A percentile compares a stretch with the other conserved stretches of the same genome.
Evolutionary conservation across 345 rosid genomes (phyloP).

Genomic region (Dovyalis caffra): DNA sequence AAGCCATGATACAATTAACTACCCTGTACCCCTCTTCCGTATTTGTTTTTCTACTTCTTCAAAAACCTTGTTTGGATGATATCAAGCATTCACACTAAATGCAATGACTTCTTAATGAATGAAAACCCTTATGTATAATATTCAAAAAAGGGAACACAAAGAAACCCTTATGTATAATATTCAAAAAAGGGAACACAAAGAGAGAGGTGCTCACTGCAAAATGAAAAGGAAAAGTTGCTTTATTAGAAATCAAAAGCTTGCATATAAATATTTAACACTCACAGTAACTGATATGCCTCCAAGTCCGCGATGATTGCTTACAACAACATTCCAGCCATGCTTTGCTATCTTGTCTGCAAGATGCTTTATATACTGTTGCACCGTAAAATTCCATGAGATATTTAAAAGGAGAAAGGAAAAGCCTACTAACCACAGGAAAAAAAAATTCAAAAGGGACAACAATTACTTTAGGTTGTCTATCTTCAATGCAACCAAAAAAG

Average conservation of each 20-base stretch:
- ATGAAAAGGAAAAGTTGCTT: not conserved
- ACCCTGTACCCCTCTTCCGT: too few species aligned
- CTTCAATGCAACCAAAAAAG: too few species aligned
- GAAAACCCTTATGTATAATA: not conserved
- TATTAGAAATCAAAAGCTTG: not conserved
- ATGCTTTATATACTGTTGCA: constrained; percentile 38
- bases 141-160: not conserved
- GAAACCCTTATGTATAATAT: not conserved
- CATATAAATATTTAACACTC: constrained; percentile 20
- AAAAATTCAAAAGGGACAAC: not conserved
- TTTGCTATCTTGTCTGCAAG: constrained; percentile 31
- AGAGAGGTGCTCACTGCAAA: not conserved
- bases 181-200: not conserved
- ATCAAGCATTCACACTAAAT: not conserved
- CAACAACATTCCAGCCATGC: constrained; percentile 40
- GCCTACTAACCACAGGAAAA: not conserved
- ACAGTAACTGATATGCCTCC: constrained; percentile 43
- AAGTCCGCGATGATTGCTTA: constrained; percentile 44
- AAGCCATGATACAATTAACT: too few species aligned
- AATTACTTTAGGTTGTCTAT: too few species aligned
- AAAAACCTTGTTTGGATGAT: too few species aligned
- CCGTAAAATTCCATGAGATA: not conserved
- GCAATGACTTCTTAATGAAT: not conserved
- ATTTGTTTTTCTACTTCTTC: too few species aligned
- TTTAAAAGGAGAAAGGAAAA: not conserved